Evolutionary conservation across 148 eudicot genomes (phyloP), one percentile per base, ranked within the genome.

Genomic region (Rhododendron kiyosumense): DNA sequence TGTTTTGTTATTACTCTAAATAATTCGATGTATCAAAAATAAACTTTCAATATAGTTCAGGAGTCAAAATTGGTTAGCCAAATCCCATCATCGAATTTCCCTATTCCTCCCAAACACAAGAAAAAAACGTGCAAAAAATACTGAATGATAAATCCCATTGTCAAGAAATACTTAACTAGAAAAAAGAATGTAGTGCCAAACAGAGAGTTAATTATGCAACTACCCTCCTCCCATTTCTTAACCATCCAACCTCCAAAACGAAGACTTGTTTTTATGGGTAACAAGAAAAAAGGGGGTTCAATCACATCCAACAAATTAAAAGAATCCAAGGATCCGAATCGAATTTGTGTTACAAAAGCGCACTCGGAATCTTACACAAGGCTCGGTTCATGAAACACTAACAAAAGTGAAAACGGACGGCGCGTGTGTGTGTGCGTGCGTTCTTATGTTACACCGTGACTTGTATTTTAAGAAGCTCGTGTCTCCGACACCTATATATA

Each of bases 21-120:
- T 41, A 41, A 14, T 54, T 12, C 59, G 15, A 14, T 54, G 61
- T 1, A 54, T 5, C 5, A 54, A 54, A 54, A 20, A 20, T 5
- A 22, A 22, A 59, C 0, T 20, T 57, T 7, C 0, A 59, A 5
- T 20, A 6, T 0, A 20, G 65, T n/a, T 20, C 26, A 65, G 32
- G 26, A 71, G 76, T 71, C 76, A 71, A 71, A 30, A 71, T 71
- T 71, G 76, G 76, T 30, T 71, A 71, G 76, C 76, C 76, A 71
- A 71, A 71, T 14, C 18, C 76, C 76, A 30, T 30, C 5, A 71
- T 12, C 7, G 13, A 14, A 71, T 10, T 30, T 0, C 38, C 76
- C 38, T 30, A 28, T 69, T 69, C 36, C 15, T 63, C 71, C 28
- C 71, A 63, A 63, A n/a, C 17, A 28, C 32, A 10, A 4, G 32